These are phyloP conservation scores for Suhomyces pyralidae DNA, from an alignment of 805 yeast genomes.

Conservation along the genomic window DNA sequence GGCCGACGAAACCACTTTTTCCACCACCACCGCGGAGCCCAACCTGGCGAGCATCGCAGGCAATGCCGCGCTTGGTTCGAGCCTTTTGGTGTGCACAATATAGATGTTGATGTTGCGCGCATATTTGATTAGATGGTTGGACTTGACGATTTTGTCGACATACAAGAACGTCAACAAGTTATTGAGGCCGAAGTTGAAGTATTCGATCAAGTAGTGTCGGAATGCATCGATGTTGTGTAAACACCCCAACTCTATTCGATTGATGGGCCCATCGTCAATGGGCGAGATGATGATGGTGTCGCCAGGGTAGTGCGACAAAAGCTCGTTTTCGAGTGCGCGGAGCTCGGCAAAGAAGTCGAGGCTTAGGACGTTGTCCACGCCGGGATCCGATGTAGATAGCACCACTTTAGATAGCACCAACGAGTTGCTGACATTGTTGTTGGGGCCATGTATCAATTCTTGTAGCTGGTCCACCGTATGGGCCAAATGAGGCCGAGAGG, in stretches of 20 bases:
- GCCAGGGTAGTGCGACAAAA: not conserved
- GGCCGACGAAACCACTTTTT: conserved; percentile 5
- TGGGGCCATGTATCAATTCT: not conserved
- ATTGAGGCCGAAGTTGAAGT: conserved; percentile 26
- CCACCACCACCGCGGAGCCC: conserved; percentile 1
- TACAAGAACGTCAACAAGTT: conserved; percentile 20
- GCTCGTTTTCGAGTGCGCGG: conserved; percentile 6
- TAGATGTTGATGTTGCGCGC: conserved; percentile 23
- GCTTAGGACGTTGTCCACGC: conserved; percentile 10
- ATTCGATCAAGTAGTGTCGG: conserved; percentile 12
- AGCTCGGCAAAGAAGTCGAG: conserved; percentile 12
- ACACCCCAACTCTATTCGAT: not conserved
- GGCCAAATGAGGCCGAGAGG: not conserved
- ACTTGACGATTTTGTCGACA: conserved; percentile 20
- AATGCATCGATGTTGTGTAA: not conserved
- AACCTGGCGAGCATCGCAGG: not conserved
- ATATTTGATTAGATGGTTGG: conserved; percentile 28
- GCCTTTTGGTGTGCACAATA: conserved; percentile 14
- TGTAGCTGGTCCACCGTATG: not conserved
- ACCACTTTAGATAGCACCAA: conserved; percentile 6
- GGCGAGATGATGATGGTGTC: conserved; percentile 3
- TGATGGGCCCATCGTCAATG: conserved; percentile 3
- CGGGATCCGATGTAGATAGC: conserved; percentile 3
- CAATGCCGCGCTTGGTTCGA: conserved; percentile 1
- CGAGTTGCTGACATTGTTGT: not conserved